These are phyloP conservation scores for Filobasidium uniguttulatum DNA, from an alignment of 1,284 basidiomycete genomes.

Conservation along the genomic window DNA sequence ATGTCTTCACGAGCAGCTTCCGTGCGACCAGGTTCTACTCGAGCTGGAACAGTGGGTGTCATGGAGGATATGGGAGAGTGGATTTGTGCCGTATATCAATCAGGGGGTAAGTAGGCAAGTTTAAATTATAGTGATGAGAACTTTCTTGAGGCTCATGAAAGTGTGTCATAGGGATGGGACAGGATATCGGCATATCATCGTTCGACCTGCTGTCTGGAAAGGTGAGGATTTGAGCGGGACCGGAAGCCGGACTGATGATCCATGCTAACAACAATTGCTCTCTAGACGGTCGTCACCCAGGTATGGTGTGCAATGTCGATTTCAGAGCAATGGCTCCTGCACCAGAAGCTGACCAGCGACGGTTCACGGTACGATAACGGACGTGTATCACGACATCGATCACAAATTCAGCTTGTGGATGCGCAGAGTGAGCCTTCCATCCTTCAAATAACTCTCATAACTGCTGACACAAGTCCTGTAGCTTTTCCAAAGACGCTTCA, in stretches of 20 bases:
- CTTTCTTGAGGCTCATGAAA: background rate
- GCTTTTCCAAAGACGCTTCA: constrained; percentile 75
- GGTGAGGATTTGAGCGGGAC: too few species aligned
- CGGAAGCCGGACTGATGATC: background rate
- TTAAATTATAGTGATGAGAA: background rate
- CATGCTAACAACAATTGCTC: background rate
- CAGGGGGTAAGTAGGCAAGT: background rate
- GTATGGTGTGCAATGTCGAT: too few species aligned
- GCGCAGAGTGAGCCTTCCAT: background rate
- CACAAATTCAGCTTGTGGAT: background rate
- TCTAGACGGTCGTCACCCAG: background rate
- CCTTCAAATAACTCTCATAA: background rate
- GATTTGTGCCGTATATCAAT: constrained; percentile 1
- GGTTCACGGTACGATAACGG: too few species aligned
- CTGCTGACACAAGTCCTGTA: background rate
- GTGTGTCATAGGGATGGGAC: background rate
- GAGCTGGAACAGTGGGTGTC: too few species aligned
- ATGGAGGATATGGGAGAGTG: constrained; percentile 2
- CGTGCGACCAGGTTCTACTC: too few species aligned
- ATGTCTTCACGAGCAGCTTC: background rate
- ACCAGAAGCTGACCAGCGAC: too few species aligned
- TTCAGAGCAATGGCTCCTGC: too few species aligned
- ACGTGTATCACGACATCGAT: too few species aligned
- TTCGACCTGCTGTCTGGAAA: background rate
- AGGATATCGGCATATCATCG: background rate